Evolutionary conservation across 768 basidiomycete species (phyloP), one percentile per base, ranked within the genome.

Genomic region (Naganishia kalamii): DNA sequence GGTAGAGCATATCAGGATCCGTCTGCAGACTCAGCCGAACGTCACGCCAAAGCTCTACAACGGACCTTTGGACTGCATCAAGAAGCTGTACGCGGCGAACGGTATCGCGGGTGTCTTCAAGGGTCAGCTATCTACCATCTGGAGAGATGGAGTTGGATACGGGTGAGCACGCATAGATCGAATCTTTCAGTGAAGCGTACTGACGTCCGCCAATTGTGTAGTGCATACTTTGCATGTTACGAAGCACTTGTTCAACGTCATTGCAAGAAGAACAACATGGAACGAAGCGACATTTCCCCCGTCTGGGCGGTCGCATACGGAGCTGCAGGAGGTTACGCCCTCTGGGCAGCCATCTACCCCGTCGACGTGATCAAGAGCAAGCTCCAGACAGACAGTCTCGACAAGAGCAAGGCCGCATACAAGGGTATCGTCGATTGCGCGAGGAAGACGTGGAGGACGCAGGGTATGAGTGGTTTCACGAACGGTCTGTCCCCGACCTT

Each of bases 1-100:
- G 6, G 93, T 98, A 19, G 93, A 98, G 77, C 93, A 97, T 74
- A 92, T 97, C 75, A 89, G 93, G 80, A 98, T 97, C 69, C 87
- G 90, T 62, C 81, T 98, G 27, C 94, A 98, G 79, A 93, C 89
- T 0, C 94, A 97, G 75, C 86, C 88, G 3, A 64, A 70, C 7
- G 84, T 86, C 43, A 84, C 81, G 12, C 87, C 88, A n/a, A 86
- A 84, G 4, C 74, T 83, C 30, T 97, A 92, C 79, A 80, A 79
- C 10, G 94, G 94, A 0, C 93, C 94, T 17, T 84, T 85, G 72
- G 89, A 94, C 77, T 92, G 92, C 44, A 86, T 92, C 62, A 85
- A 82, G 75, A 92, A 92, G 77, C 92, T 97, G 63, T 87, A 84
- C 69, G 79, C 81, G 5, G 80, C 82, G 30, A 82, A 90, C 67